A percentile compares a stretch with the other conserved stretches of the same genome.
These are phyloP conservation scores for Teunomyces aglyptinius DNA, from an alignment of 805 yeast species.

Conservation along the genomic window DNA sequence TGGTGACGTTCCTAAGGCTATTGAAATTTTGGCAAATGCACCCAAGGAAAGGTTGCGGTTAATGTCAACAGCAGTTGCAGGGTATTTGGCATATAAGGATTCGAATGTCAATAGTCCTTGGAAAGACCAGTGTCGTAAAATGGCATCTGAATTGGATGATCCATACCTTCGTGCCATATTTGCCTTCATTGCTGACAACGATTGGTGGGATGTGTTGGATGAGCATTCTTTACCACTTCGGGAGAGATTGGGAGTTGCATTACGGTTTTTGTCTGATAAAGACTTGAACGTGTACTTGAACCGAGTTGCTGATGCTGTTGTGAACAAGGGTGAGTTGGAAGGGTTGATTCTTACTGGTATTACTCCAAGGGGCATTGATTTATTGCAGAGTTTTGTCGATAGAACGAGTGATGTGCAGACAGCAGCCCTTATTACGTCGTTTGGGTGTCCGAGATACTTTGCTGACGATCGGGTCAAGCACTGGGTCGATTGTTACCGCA, in stretches of 20 bases:
- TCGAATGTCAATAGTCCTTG: conserved; percentile 68
- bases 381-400: conserved; percentile 83
- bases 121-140: conserved; percentile 87
- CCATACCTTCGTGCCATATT: conserved; percentile 90
- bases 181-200: conserved; percentile 89
- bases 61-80: conserved; percentile 93
- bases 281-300: conserved; percentile 73
- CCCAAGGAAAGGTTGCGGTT: conserved; percentile 67
- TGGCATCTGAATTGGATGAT: conserved; percentile 84
- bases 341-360: conserved; percentile 91
- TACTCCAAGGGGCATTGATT: conserved; percentile 76
- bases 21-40: conserved; percentile 72
- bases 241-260: conserved; percentile 87
- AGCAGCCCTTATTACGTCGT: conserved; percentile 76
- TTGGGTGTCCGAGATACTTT: conserved; percentile 83
- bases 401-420: conserved; percentile 90
- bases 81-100: conserved; percentile 68
- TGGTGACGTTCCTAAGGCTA: conserved; percentile 80
- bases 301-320: conserved; percentile 67
- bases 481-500: conserved; percentile 75
- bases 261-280: conserved; percentile 77
- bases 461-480: conserved; percentile 66
- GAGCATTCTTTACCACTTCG: conserved; percentile 84
- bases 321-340: conserved; percentile 79
- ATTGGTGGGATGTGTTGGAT: conserved; percentile 94